A percentile compares a stretch with the other conserved stretches of the same genome.
Conservation (phyloP, 1,139 yeast species). For the Hemisphaericaspora lyxosophila region DNA sequence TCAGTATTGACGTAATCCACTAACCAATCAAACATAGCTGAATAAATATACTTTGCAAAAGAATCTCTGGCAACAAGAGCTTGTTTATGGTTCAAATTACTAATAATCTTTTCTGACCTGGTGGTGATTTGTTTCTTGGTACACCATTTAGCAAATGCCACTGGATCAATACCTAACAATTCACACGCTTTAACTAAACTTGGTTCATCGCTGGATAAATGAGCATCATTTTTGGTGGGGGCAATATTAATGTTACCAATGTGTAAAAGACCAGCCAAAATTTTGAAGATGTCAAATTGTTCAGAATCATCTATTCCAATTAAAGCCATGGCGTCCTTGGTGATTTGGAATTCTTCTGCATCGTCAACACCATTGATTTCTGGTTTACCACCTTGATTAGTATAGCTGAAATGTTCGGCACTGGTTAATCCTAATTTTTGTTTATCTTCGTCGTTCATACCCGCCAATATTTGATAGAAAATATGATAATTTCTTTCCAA, state of each 20-base stretch:
- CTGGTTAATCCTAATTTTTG: constrained; percentile 56
- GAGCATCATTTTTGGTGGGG: constrained; percentile 84
- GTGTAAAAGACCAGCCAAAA: constrained; percentile 87
- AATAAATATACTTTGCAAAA: constrained; percentile 89
- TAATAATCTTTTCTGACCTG: constrained; percentile 87
- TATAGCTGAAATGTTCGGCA: constrained; percentile 72
- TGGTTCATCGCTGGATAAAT: constrained; percentile 82
- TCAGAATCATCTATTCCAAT: constrained; percentile 67
- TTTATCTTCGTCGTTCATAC: constrained; percentile 64
- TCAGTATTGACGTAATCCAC: constrained; percentile 80
- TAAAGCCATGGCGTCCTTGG: constrained; percentile 71
- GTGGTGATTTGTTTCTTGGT: constrained; percentile 90
- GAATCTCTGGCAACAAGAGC: constrained; percentile 94
- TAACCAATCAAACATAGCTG: constrained; percentile 94
- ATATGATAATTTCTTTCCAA: constrained; percentile 93
- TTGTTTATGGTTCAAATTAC: constrained; percentile 80
- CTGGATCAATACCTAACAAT: constrained; percentile 77
- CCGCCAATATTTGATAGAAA: constrained; percentile 86
- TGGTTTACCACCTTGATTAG: constrained; percentile 87
- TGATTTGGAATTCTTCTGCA: constrained; percentile 67
- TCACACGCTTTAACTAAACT: constrained; percentile 81
- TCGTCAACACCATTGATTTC: constrained; percentile 80
- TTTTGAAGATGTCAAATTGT: constrained; percentile 70
- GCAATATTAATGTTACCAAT: constrained; percentile 90
- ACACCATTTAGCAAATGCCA: constrained; percentile 83